Percentiles rank a stretch among this genome's conserved stretches.
Conservation (phyloP, 306 rosid species). For the Abrus pulchellus region DNA sequence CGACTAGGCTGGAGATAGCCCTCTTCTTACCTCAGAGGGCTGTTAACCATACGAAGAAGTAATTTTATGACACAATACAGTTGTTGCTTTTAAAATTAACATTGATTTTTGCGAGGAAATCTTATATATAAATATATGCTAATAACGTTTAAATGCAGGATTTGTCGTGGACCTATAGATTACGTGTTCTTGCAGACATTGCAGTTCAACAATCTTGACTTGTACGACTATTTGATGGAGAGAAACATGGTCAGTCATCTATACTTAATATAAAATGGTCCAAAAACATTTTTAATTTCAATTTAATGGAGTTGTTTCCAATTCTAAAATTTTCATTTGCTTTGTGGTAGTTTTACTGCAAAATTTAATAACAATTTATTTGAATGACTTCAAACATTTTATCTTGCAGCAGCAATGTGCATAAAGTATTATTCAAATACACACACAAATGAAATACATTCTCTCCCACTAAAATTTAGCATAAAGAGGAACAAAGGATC, state of each 20-base stretch:
- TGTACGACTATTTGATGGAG: background rate
- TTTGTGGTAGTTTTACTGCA: background rate
- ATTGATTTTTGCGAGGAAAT: background rate
- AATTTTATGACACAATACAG: background rate
- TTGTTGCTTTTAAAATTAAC: background rate
- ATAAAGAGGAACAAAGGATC: background rate
- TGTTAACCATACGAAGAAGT: conserved; percentile 5
- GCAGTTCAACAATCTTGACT: background rate
- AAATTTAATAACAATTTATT: background rate
- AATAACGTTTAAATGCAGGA: conserved; percentile 33
- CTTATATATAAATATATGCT: background rate
- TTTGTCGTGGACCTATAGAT: background rate
- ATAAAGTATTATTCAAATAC: background rate
- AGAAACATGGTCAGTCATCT: conserved; percentile 35
- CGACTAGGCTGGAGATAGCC: background rate
- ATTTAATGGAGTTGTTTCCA: background rate
- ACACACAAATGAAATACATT: no score
- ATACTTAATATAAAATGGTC: background rate
- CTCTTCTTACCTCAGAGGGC: conserved; percentile 1
- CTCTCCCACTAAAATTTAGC: background rate
- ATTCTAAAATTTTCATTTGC: background rate
- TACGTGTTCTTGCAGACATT: conserved; percentile 1
- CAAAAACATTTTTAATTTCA: background rate
- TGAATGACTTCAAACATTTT: background rate
- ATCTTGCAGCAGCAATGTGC: background rate